These are phyloP conservation scores for Hondaea fermentalgiana DNA, from an alignment of 108 stramenopile genomes.

Conservation along the genomic window DNA sequence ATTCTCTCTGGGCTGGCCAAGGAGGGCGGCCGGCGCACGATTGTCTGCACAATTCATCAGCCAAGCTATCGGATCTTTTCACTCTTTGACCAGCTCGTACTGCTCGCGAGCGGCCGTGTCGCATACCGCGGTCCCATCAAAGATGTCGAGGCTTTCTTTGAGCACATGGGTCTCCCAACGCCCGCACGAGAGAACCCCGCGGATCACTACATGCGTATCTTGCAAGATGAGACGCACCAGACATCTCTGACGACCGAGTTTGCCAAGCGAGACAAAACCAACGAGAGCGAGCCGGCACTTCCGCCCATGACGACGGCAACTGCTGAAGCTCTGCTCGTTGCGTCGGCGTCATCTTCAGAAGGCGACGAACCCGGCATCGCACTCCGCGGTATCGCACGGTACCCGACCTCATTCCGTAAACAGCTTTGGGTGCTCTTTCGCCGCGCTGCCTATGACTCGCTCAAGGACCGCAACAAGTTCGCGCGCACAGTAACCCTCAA, in stretches of 20 bases:
- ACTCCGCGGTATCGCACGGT: neutral
- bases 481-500: neutral
- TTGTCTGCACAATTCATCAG: slow-evolving; percentile 27
- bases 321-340: no score
- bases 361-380: no score
- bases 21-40: neutral
- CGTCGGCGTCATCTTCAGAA: no score
- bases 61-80: slow-evolving; percentile 14
- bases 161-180: neutral
- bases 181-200: slow-evolving; percentile 16
- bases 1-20: neutral
- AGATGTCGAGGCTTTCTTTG: slow-evolving; percentile 11
- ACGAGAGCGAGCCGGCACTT: no score
- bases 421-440: slow-evolving; percentile 17
- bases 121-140: neutral
- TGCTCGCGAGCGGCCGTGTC: slow-evolving; percentile 16
- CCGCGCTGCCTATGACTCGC: neutral
- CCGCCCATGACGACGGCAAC: no score
- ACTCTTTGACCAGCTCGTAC: slow-evolving; percentile 9
- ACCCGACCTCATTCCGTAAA: neutral
- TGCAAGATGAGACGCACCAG: neutral
- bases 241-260: neutral
- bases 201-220: slow-evolving; percentile 8
- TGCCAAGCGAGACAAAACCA: neutral
- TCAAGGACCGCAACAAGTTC: slow-evolving; percentile 26